Base-by-base conservation (phyloP, 805 yeast species). In the Myxozyma lipomycoides region DNA sequence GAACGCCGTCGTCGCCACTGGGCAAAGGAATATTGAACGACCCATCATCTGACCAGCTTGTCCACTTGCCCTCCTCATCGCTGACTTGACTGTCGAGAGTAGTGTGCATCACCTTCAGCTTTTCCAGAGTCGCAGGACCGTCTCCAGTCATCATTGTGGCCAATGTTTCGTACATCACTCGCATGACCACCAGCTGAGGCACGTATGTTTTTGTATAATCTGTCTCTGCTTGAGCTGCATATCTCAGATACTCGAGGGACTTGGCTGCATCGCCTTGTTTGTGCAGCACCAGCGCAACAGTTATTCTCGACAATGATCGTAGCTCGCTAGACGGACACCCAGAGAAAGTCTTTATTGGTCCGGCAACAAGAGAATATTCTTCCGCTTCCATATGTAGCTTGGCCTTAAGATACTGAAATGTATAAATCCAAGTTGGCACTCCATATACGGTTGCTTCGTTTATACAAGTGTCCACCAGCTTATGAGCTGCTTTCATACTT, bases 111-210 rank as follows among this genome's bases (percentile, higher is more conserved):
- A 35, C 24, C 17, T 32, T 45, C 26, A 55, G 35, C 15, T 37
- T 32, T 9, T 30, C 12, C 34, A 38, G 51, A 6, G 54, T 34
- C 3, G 17, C 38, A 2, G 41, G 4, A 17, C n/a, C 35, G 18
- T 40, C 47, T 6, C 46, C 50, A 3, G 26, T 43, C 7, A 26
- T 12, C 0, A 49, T n/a, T 7, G 35, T 4, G 9, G 37, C 36
- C 15, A 55, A 4, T 10, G 35, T 26, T 5, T 55, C 54, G 28
- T 35, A 42, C 12, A 30, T 19, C 15, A 43, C n/a, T 4, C 56
- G 46, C 58, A 55, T 52, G 22, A 55, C 38, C 10, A 45, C 46
- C 4, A 55, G 40, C 32, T 52, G 54, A 7, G 58, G 57, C 3
- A 55, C 40, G 26, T 55, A 52, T 15, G 35, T 32, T n/a, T 52